Evolutionary conservation across 257 asterid genomes (phyloP), one percentile per base, ranked within the genome.

Genomic region (Capsicum rhomboideum): DNA sequence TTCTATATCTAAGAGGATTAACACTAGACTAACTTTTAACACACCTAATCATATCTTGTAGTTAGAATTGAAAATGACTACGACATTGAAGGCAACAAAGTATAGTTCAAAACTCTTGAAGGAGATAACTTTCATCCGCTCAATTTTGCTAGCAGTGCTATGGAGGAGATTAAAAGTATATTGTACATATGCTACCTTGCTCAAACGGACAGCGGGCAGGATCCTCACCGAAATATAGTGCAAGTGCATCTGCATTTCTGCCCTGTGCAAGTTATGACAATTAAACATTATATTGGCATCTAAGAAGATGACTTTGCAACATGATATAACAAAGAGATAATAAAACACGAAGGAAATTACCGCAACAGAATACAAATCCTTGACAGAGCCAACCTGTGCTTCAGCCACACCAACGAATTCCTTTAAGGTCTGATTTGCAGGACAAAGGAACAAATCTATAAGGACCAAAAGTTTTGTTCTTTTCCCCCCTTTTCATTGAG

Each of bases 121-220:
- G 74, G 71, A 14, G 53, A 10, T 26, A 78, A 66, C 42, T 23
- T 63, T 66, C 44, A 64, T 82, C 67, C 28, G 3, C 21, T 84
- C 8, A 26, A 67, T 31, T 67, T 82, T 26, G 17, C 34, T 21
- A 64, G 64, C 23, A 31, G 42, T 50, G 50, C n/a, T 10, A 37
- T 50, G 64, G 61, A 77, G 16, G 40, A 14, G 66, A 83, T 14
- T 0, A 56, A 54, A 56, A 18, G 68, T 18, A 74, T 42, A 82
- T 63, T 82, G 42, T 81, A 71, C 16, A 64, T 31, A 28, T 20
- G 77, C 83, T 85, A 97, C 99, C 99, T 94, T 97, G 99, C 90
- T 97, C 99, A 81, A 95, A 95, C 59, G 99, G 99, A 90, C 93
- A 95, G 67, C 92, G 91, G 34, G 94, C 97, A 82, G 99, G 99